Conservation (phyloP, 768 basidiomycete genomes). For the Tulasnella sp. region DNA sequence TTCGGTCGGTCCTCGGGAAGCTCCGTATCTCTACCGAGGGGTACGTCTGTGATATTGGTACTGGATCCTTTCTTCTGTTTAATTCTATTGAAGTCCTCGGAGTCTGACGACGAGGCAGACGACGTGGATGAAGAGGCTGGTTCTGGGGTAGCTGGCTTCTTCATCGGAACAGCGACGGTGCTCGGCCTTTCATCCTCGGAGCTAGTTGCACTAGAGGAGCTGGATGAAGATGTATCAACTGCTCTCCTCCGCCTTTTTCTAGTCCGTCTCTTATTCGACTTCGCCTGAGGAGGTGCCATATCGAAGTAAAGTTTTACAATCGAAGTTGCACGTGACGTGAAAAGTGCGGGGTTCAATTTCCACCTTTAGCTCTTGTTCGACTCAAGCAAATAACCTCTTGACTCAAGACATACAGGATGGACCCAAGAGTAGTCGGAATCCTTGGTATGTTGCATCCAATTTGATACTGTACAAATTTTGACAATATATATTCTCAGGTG, state of each 20-base stretch:
- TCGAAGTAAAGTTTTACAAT: neutral
- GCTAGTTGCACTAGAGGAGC: constrained; percentile 11
- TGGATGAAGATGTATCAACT: constrained; percentile 7
- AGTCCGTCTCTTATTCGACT: neutral
- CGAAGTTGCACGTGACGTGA: neutral
- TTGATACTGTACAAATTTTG: neutral
- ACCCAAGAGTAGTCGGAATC: constrained; percentile 10
- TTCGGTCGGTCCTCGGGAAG: neutral
- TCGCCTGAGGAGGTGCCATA: neutral
- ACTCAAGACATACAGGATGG: neutral
- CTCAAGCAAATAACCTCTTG: neutral
- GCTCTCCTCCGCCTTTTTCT: constrained; percentile 15
- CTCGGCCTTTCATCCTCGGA: constrained; percentile 4
- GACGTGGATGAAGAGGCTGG: constrained; percentile 11
- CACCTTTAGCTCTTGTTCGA: neutral
- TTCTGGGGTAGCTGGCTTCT: neutral
- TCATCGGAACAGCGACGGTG: neutral
- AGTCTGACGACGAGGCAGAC: constrained; percentile 6
- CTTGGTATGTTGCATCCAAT: constrained; percentile 3
- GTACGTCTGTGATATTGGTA: neutral
- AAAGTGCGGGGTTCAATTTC: neutral
- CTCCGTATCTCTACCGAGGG: neutral
- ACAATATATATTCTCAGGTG: constrained; percentile 41
- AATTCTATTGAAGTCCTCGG: too few species aligned
- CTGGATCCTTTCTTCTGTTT: too few species aligned